Percentiles rank a stretch among this genome's conserved stretches.
Evolutionary conservation across 164 flowering plant genomes (phyloP).

Genomic region (Umbellularia californica): DNA sequence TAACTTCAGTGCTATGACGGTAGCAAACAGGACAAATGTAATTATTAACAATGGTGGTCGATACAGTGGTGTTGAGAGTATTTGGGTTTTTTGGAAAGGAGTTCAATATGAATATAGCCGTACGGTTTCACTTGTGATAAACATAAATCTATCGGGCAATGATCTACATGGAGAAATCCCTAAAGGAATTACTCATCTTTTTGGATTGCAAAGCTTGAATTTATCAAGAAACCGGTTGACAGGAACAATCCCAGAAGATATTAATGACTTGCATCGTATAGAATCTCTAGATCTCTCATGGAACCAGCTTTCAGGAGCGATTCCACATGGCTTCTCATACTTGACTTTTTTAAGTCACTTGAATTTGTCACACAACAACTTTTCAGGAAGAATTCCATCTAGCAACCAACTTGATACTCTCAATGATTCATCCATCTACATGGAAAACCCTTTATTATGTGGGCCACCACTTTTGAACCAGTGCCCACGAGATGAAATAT

Average conservation of each 20-base stretch:
- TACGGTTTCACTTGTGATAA: neutral
- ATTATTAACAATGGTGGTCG: neutral
- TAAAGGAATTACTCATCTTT: neutral
- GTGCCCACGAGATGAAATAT: neutral
- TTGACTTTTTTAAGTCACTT: neutral
- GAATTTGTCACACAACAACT: conserved; percentile 9
- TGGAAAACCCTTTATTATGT: neutral
- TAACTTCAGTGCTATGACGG: neutral
- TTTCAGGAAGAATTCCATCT: conserved; percentile 3
- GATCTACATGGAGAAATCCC: conserved; percentile 5
- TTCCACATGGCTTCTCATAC: neutral
- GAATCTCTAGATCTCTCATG: conserved; percentile 5
- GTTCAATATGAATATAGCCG: neutral
- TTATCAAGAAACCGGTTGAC: conserved; percentile 1
- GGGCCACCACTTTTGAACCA: neutral
- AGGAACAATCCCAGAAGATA: neutral
- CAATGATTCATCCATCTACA: neutral
- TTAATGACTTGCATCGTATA: neutral
- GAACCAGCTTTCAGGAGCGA: conserved; percentile 2
- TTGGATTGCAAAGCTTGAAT: conserved; percentile 1
- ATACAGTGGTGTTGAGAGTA: neutral
- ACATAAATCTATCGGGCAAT: conserved; percentile 8
- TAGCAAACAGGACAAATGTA: neutral
- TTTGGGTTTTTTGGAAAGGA: neutral
- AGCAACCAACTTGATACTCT: neutral